Evolutionary conservation across 306 rosid genomes (phyloP).

Genomic region (Trifolium repens): DNA sequence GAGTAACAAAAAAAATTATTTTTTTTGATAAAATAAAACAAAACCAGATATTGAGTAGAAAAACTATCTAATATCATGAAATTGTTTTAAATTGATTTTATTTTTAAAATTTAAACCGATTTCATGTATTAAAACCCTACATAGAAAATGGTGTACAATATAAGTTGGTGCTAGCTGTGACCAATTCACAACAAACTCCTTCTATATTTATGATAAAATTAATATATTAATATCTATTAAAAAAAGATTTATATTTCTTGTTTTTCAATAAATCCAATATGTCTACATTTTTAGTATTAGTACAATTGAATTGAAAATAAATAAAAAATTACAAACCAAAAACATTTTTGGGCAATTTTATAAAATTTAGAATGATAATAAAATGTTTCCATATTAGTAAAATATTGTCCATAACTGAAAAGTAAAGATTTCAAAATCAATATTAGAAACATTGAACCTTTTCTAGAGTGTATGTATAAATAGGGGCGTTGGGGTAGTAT

Average conservation of each 20-base stretch:
- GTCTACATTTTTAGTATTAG: not conserved
- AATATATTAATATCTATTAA: not conserved
- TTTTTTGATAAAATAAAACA: no score
- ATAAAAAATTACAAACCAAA: not conserved
- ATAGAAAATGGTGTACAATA: not conserved
- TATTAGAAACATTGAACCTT: constrained; percentile 11
- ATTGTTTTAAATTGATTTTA: no score
- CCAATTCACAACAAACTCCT: not conserved
- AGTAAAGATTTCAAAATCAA: not conserved
- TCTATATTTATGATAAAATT: not conserved
- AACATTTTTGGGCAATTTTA: not conserved
- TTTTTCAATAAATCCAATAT: not conserved
- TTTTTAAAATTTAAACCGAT: not conserved
- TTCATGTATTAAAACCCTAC: not conserved
- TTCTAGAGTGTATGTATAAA: not conserved
- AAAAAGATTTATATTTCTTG: not conserved
- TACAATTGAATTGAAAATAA: not conserved
- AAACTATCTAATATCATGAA: no score
- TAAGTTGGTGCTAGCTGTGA: constrained; percentile 13
- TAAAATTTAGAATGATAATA: not conserved
- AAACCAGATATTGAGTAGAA: no score
- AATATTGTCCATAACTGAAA: constrained; percentile 1
- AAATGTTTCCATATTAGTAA: not conserved
- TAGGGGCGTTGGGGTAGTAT: not conserved
- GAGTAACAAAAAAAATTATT: no score